Base-by-base conservation (phyloP, 2,329 filamentous ascomycete species). In the Metarhizium anisopliae region DNA sequence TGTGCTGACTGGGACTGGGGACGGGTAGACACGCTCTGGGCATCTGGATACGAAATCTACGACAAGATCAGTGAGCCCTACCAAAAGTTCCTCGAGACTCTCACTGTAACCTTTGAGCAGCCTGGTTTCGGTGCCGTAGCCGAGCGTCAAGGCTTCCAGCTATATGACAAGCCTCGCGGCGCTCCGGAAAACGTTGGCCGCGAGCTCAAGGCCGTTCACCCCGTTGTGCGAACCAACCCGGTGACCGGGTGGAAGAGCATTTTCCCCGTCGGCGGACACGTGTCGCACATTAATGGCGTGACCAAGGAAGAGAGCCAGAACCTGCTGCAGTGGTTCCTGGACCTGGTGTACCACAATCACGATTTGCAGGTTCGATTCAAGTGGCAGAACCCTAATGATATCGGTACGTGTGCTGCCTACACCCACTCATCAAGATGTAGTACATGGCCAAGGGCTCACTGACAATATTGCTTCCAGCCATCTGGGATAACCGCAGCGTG, bases 21-120 rank as follows among this genome's bases (percentile, higher is more conserved):
- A 25, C 25, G 25, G 25, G 4, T 25, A 25, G 77, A 80, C 66
- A 86, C 85, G 0, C 75, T 87, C 6, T 87, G 84, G 83, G 84
- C 84, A 0, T 84, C 81, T 0, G 83, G 82, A 0, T 86, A 86
- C 63, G 83, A 87, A 61, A 68, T 86, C 13, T 87, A 85, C 62
- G 84, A 88, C 62, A 77, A 82, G 32, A 73, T 88, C 56, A 83
- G 79, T 4, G 70, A 72, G 2, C 71, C 79, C 0, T 79, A 80
- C 54, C 80, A 80, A 56, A 70, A 70, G 29, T 85, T 86, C 66
- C 73, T 86, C 32, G 82, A 86, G 55, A 67, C 68, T 0, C 67
- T 86, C 7, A 85, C 80, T 0, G 83, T 77, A 3, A 81, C 78
- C 0, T 78, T 77, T 59, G 74, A 74, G 0, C 73, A 78, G 61